phyloP scores from a whole-genome alignment of 768 basidiomycete species.

The Russula abietina region DNA sequence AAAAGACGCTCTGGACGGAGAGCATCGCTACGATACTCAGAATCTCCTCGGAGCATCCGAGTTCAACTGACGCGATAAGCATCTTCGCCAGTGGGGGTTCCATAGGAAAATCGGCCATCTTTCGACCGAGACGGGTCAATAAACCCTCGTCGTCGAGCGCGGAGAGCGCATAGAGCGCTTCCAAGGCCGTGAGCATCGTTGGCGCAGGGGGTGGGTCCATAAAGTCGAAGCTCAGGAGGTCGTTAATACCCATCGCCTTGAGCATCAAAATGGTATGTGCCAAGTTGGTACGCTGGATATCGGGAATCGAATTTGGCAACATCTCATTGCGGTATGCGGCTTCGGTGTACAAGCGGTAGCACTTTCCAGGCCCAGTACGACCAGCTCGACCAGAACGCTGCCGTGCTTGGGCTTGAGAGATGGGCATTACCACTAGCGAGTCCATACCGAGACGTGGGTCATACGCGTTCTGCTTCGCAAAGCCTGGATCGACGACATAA shows the following conservation, averaged over 20 bases:
- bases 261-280: constrained; percentile 89
- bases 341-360: constrained; percentile 96
- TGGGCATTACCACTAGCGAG: constrained; percentile 96
- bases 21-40: constrained; percentile 97
- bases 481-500: constrained; percentile 98
- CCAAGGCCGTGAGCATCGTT: constrained; percentile 94
- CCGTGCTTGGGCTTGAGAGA: constrained; percentile 96
- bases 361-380: constrained; percentile 96
- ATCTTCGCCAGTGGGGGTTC: constrained; percentile 95
- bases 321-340: constrained; percentile 98
- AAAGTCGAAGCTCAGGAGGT: constrained; percentile 95
- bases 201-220: constrained; percentile 98
- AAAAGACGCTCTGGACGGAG: constrained; percentile 93
- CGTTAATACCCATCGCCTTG: constrained; percentile 99
- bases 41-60: constrained; percentile 98
- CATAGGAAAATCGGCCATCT: constrained; percentile 99
- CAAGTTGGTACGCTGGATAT: constrained; percentile 94
- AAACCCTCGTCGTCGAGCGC: constrained; percentile 96
- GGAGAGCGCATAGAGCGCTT: constrained; percentile 89
- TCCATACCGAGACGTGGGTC: constrained; percentile 98
- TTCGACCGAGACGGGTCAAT: constrained; percentile 87
- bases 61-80: constrained; percentile 95
- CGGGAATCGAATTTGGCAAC: constrained; percentile 95
- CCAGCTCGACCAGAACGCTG: constrained; percentile 96
- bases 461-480: constrained; percentile 98